These are phyloP conservation scores for Sporodiniella umbellata DNA, from an alignment of 371 early-diverging fungal species.

Conservation along the genomic window DNA sequence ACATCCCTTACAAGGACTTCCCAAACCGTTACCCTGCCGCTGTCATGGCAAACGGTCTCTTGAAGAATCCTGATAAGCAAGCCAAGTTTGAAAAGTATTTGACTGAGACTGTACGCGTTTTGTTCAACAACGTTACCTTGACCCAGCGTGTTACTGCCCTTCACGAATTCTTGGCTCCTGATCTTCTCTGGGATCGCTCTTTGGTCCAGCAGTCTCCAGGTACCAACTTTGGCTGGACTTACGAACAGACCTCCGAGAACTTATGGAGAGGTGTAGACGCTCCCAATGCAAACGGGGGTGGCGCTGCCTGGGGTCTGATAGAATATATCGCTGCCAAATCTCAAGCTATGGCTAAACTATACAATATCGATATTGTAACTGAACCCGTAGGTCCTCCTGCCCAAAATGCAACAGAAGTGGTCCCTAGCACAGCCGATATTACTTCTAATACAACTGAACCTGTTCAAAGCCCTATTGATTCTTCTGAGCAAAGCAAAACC, in stretches of 20 bases:
- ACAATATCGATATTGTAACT: slow-evolving; percentile 33
- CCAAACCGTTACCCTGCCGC: slow-evolving; percentile 36
- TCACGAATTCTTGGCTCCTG: slow-evolving; percentile 47
- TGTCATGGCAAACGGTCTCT: slow-evolving; percentile 51
- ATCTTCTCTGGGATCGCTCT: slow-evolving; percentile 52
- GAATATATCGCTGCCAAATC: slow-evolving; percentile 33
- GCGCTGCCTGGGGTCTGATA: slow-evolving; percentile 43
- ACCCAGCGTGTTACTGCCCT: slow-evolving; percentile 48
- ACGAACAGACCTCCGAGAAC: slow-evolving; percentile 41
- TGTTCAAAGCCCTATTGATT: not conserved
- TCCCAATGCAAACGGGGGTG: slow-evolving; percentile 39
- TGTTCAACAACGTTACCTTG: slow-evolving; percentile 53
- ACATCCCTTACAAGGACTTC: slow-evolving; percentile 42
- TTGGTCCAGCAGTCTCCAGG: slow-evolving; percentile 50
- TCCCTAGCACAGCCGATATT: not conserved
- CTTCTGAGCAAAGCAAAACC: slow-evolving; percentile 9
- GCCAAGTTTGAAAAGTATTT: slow-evolving; percentile 49
- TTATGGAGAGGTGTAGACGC: slow-evolving; percentile 33
- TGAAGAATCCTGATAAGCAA: slow-evolving; percentile 40
- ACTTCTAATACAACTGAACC: slow-evolving; percentile 19
- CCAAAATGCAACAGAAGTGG: slow-evolving; percentile 1
- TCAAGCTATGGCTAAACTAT: slow-evolving; percentile 32
- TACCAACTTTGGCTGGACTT: slow-evolving; percentile 51
- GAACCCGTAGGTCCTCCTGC: slow-evolving; percentile 44
- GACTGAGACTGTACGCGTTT: slow-evolving; percentile 42